Conservation (phyloP, 164 flowering plant species). For the Tinospora cordifolia region DNA sequence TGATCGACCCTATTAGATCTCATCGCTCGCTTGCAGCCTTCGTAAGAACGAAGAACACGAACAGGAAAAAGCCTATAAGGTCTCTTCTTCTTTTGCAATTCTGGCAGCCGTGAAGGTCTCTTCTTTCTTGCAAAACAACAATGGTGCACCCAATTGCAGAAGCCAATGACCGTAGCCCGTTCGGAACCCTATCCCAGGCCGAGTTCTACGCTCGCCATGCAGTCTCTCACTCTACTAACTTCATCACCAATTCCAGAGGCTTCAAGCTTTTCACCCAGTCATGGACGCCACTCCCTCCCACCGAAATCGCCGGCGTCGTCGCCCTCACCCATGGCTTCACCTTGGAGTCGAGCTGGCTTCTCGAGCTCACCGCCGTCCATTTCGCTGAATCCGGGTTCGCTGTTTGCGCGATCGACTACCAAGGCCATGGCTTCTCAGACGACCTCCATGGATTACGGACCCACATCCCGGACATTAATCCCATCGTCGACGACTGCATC, state of each 20-base stretch:
- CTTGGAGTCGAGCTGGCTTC: slow-evolving; percentile 78
- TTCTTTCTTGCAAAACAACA: not conserved
- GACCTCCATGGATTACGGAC: slow-evolving; percentile 58
- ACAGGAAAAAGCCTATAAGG: too few relatives aligned
- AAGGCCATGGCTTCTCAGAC: slow-evolving; percentile 94
- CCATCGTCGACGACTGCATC: slow-evolving; percentile 80
- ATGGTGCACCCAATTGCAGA: slow-evolving; percentile 72
- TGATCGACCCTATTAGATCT: too few relatives aligned
- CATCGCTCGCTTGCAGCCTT: too few relatives aligned
- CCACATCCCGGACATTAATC: slow-evolving; percentile 83
- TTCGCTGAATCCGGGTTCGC: slow-evolving; percentile 69
- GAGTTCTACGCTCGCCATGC: slow-evolving; percentile 75
- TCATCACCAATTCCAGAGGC: slow-evolving; percentile 60
- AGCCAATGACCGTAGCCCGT: slow-evolving; percentile 61
- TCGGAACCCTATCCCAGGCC: slow-evolving; percentile 45
- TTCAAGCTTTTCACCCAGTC: slow-evolving; percentile 82
- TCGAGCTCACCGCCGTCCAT: slow-evolving; percentile 68
- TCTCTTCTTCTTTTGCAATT: too few relatives aligned
- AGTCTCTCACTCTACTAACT: slow-evolving; percentile 55
- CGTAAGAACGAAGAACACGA: too few relatives aligned
- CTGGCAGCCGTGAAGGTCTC: too few relatives aligned
- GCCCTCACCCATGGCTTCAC: slow-evolving; percentile 86
- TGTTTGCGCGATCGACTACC: slow-evolving; percentile 81
- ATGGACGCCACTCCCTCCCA: slow-evolving; percentile 66
- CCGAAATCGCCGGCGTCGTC: slow-evolving; percentile 35